phyloP scores from a whole-genome alignment of 441 rosid species.

The Mallotus japonicus region DNA sequence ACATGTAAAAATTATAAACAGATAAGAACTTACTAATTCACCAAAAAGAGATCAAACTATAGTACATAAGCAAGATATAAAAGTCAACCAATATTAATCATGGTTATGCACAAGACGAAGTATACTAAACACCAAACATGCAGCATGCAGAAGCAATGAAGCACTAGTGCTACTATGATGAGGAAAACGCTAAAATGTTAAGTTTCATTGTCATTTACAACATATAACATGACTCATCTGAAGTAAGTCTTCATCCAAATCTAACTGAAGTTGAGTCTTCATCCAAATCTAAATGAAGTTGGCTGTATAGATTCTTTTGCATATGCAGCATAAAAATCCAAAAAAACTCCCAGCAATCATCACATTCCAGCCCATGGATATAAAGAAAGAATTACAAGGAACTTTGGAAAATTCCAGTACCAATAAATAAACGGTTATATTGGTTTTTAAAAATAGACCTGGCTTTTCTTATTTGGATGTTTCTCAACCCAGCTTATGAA shows the following conservation, averaged over 20 bases:
- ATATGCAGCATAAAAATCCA: background rate
- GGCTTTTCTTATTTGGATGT: slow-evolving; percentile 93
- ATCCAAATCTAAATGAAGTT: background rate
- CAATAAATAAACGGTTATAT: background rate
- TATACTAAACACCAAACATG: background rate
- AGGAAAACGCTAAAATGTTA: too few species aligned
- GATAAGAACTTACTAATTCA: background rate
- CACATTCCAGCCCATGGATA: background rate
- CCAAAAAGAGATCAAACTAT: background rate
- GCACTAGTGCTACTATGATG: too few species aligned
- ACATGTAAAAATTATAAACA: background rate
- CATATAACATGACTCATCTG: too few species aligned
- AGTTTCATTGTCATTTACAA: too few species aligned
- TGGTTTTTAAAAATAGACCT: slow-evolving; percentile 38
- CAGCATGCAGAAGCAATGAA: background rate
- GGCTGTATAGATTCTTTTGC: background rate
- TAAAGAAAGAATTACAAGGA: background rate
- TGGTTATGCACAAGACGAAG: background rate
- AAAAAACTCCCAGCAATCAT: background rate
- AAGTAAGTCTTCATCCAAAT: too few species aligned
- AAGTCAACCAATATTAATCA: background rate
- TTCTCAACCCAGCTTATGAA: slow-evolving; percentile 87
- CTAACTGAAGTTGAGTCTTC: background rate
- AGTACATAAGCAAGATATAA: background rate
- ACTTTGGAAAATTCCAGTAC: background rate